Evolutionary conservation across 768 basidiomycete genomes (phyloP).

Genomic region (Suillus variegatus): DNA sequence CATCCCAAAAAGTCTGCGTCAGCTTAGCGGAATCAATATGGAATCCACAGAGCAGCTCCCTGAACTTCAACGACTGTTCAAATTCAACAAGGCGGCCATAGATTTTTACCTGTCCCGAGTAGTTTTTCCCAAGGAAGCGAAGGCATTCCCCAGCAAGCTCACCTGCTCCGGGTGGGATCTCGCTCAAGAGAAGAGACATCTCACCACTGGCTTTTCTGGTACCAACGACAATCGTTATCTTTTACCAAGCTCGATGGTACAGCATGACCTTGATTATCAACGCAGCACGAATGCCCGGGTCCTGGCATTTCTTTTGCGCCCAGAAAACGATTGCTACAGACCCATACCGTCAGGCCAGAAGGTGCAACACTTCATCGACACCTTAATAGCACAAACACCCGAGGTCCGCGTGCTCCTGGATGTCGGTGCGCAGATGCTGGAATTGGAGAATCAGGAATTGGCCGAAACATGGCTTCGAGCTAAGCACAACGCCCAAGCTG

Average conservation of each 20-base stretch:
- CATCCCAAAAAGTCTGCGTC: conserved; percentile 23
- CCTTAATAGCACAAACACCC: conserved; percentile 37
- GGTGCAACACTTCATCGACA: conserved; percentile 23
- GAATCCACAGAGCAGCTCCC: conserved; percentile 30
- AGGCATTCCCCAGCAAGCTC: conserved; percentile 36
- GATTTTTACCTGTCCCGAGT: conserved; percentile 39
- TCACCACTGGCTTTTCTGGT: conserved; percentile 37
- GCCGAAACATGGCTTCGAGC: conserved; percentile 42
- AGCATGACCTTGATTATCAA: conserved; percentile 30
- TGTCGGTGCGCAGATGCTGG: conserved; percentile 59
- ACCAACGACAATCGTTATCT: conserved; percentile 42
- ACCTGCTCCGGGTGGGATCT: conserved; percentile 40
- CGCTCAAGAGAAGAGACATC: conserved; percentile 23
- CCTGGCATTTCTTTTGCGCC: conserved; percentile 31
- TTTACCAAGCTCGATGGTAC: conserved; percentile 35
- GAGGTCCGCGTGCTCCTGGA: conserved; percentile 53
- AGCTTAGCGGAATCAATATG: conserved; percentile 25
- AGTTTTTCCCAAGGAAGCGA: conserved; percentile 40
- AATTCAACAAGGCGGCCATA: conserved; percentile 29
- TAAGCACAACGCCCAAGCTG: conserved; percentile 21
- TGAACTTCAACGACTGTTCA: conserved; percentile 30
- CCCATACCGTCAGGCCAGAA: conserved; percentile 13
- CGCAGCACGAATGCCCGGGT: conserved; percentile 48
- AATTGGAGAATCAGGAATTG: conserved; percentile 45
- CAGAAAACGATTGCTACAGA: conserved; percentile 20